A percentile compares a stretch with the other conserved stretches of the same genome.
These are phyloP conservation scores for Aspergillus caelatus DNA, from an alignment of 2,329 filamentous ascomycete species.

Conservation along the genomic window DNA sequence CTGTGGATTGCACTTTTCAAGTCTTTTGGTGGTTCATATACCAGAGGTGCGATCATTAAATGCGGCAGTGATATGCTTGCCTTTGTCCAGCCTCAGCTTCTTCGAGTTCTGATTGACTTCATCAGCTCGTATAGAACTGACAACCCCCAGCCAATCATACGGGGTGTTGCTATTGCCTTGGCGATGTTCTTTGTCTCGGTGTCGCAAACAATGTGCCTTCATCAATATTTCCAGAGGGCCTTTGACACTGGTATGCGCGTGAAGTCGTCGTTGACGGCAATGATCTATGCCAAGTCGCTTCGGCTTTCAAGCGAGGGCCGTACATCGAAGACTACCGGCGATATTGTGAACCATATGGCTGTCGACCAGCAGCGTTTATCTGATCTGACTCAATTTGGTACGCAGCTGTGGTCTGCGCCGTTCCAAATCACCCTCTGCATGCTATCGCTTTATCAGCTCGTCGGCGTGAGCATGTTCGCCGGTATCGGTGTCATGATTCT, in stretches of 20 bases:
- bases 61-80: conserved; percentile 81
- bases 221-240: conserved; percentile 95
- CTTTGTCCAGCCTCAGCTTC: conserved; percentile 87
- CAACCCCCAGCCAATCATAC: conserved; percentile 73
- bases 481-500: conserved; percentile 93
- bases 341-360: conserved; percentile 99
- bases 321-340: conserved; percentile 85
- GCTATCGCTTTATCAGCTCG: conserved; percentile 91
- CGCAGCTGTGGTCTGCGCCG: conserved; percentile 94
- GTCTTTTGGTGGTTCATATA: conserved; percentile 83
- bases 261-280: conserved; percentile 84
- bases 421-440: conserved; percentile 97
- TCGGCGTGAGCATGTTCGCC: conserved; percentile 93
- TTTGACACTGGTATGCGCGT: conserved; percentile 98
- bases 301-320: conserved; percentile 91
- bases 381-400: conserved; percentile 91
- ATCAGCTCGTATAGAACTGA: conserved; percentile 72
- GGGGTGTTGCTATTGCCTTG: conserved; percentile 84
- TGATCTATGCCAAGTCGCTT: conserved; percentile 91
- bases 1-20: conserved; percentile 84
- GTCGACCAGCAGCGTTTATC: conserved; percentile 95
- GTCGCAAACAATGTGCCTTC: conserved; percentile 84
- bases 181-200: conserved; percentile 90
- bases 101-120: conserved; percentile 81
- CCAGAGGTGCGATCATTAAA: conserved; percentile 83